Evolutionary conservation across 768 basidiomycete genomes (phyloP).

Genomic region (Kondoa malvinella): DNA sequence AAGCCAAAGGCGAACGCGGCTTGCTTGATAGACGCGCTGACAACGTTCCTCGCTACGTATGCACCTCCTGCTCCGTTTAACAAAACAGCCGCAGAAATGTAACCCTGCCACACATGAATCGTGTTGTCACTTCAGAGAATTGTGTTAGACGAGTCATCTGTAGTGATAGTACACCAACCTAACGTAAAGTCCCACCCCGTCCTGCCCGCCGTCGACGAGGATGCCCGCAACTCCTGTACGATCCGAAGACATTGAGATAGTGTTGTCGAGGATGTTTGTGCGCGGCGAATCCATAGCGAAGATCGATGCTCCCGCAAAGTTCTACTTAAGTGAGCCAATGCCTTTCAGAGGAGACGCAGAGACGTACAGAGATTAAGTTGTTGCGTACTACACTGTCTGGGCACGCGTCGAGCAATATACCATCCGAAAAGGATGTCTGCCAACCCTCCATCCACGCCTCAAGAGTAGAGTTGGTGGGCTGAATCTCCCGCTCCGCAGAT

Average conservation of each 20-base stretch:
- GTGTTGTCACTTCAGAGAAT: not conserved
- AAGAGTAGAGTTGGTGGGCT: not conserved
- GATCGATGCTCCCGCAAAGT: not conserved
- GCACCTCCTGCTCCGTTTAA: not conserved
- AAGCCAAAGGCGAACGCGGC: not conserved
- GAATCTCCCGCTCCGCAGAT: not conserved
- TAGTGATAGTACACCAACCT: too few species aligned
- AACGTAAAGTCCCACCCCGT: too few species aligned
- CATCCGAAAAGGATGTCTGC: not conserved
- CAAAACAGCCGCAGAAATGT: not conserved
- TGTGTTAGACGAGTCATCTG: too few species aligned
- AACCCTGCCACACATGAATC: not conserved
- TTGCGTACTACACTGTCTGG: not conserved
- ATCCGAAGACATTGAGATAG: not conserved
- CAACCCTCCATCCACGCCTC: not conserved
- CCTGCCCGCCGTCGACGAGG: not conserved
- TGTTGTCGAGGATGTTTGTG: not conserved
- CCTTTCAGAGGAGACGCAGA: not conserved
- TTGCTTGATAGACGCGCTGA: not conserved
- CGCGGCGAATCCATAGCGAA: not conserved
- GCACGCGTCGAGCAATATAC: not conserved
- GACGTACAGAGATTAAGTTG: not conserved
- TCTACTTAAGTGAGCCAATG: not conserved
- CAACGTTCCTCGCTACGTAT: not conserved
- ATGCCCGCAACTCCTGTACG: not conserved